A percentile compares a stretch with the other conserved stretches of the same genome.
phyloP scores from a whole-genome alignment of 1,139 yeast genomes.

The Suhomyces bolitotheri region DNA sequence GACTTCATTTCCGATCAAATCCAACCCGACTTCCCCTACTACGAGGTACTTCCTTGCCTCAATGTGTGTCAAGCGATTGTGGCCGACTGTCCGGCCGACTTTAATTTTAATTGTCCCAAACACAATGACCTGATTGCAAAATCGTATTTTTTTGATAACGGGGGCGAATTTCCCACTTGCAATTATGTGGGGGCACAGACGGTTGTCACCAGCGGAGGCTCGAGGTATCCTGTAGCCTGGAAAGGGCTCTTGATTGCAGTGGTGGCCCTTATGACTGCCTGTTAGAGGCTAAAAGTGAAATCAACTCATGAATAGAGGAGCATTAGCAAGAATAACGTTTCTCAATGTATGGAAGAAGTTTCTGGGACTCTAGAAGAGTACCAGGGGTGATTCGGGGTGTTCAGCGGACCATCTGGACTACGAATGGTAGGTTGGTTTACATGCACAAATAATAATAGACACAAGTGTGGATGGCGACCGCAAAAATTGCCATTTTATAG shows the following conservation, averaged over 20 bases:
- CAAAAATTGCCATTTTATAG: too few relatives aligned
- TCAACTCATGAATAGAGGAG: too few relatives aligned
- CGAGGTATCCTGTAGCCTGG: slow-evolving; percentile 5
- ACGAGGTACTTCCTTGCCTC: slow-evolving; percentile 83
- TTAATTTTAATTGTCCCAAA: slow-evolving; percentile 74
- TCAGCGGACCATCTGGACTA: too few relatives aligned
- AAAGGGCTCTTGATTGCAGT: slow-evolving; percentile 1
- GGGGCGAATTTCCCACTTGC: slow-evolving; percentile 34
- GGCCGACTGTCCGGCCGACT: slow-evolving; percentile 77
- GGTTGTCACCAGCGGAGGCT: slow-evolving; percentile 5
- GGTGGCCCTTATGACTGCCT: too few relatives aligned
- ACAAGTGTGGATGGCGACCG: too few relatives aligned
- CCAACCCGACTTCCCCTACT: slow-evolving; percentile 61
- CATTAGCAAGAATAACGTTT: too few relatives aligned
- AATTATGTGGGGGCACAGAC: slow-evolving; percentile 45
- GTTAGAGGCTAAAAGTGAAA: too few relatives aligned
- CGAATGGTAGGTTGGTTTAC: too few relatives aligned
- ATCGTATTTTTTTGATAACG: slow-evolving; percentile 52
- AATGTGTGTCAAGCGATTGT: slow-evolving; percentile 78
- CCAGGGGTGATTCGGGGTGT: too few relatives aligned
- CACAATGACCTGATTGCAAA: slow-evolving; percentile 34
- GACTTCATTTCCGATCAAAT: slow-evolving; percentile 55
- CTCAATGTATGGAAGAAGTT: background rate
- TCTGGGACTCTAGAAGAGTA: background rate
- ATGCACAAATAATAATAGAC: too few relatives aligned